A percentile compares a stretch with the other conserved stretches of the same genome.
Evolutionary conservation across 1,139 yeast genomes (phyloP).

Genomic region (Magnusiomyces sp.): DNA sequence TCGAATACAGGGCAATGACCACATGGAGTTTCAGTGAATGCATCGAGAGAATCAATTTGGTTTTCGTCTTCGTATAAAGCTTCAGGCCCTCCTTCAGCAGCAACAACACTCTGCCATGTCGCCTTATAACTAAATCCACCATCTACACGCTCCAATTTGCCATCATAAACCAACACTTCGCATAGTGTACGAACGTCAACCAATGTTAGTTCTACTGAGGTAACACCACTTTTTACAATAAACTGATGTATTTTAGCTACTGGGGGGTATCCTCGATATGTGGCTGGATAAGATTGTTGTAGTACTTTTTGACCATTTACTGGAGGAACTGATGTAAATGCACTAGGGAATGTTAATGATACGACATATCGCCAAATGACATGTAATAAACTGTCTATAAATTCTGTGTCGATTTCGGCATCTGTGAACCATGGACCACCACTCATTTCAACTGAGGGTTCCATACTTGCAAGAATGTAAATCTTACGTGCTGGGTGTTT

Average conservation of each 20-base stretch:
- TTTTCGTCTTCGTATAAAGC: slow-evolving; percentile 13
- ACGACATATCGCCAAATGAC: slow-evolving; percentile 87
- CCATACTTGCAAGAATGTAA: slow-evolving; percentile 86
- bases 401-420: slow-evolving; percentile 87
- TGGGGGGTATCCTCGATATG: slow-evolving; percentile 56
- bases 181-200: slow-evolving; percentile 75
- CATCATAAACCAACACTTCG: slow-evolving; percentile 82
- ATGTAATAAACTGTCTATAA: slow-evolving; percentile 72
- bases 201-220: slow-evolving; percentile 69
- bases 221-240: slow-evolving; percentile 64
- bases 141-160: slow-evolving; percentile 60
- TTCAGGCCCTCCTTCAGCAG: slow-evolving; percentile 33
- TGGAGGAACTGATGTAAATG: slow-evolving; percentile 34
- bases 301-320: slow-evolving; percentile 10
- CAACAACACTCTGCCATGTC: slow-evolving; percentile 50
- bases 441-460: slow-evolving; percentile 90
- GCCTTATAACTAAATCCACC: slow-evolving; percentile 39
- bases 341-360: slow-evolving; percentile 64
- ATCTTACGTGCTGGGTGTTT: slow-evolving; percentile 95
- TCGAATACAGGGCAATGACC: slow-evolving; percentile 30
- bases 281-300: slow-evolving; percentile 42
- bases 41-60: slow-evolving; percentile 19
- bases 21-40: slow-evolving; percentile 31
- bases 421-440: slow-evolving; percentile 99
- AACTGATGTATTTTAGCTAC: slow-evolving; percentile 67